Percentiles rank a stretch among this genome's conserved stretches.
Conservation (phyloP, 2,329 filamentous ascomycete species). For the Botrytis elliptica region DNA sequence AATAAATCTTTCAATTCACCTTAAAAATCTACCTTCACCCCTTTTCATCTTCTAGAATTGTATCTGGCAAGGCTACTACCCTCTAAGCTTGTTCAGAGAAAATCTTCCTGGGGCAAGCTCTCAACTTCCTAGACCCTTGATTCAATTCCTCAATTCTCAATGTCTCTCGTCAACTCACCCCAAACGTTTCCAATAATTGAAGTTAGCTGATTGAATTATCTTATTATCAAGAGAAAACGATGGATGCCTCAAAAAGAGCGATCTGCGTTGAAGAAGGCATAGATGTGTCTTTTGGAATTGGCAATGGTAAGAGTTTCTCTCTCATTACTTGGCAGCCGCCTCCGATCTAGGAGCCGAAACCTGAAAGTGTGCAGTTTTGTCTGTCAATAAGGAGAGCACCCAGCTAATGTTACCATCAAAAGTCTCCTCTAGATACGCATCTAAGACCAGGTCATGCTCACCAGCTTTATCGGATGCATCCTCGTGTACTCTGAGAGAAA, state of each 20-base stretch:
- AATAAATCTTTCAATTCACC: not conserved
- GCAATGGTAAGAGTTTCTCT: not conserved
- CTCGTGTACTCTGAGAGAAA: not conserved
- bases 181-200: too few relatives aligned
- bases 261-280: not conserved
- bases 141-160: not conserved
- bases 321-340: not conserved
- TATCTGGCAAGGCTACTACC: not conserved
- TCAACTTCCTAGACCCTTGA: not conserved
- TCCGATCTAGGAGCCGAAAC: too few relatives aligned
- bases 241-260: not conserved
- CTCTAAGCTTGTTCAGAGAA: not conserved
- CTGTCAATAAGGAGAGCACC: too few relatives aligned
- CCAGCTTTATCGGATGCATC: conserved; percentile 3
- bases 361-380: not conserved
- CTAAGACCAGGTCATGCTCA: not conserved
- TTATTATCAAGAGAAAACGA: not conserved
- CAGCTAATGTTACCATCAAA: not conserved
- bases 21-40: not conserved
- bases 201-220: not conserved
- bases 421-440: not conserved
- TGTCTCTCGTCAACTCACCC: not conserved
- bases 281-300: not conserved
- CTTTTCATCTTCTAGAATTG: not conserved
- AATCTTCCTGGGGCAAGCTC: not conserved